Percentiles rank a stretch among this genome's conserved stretches.
These are phyloP conservation scores for Phlegmacium glaucopus DNA, from an alignment of 768 basidiomycete species.

Conservation along the genomic window DNA sequence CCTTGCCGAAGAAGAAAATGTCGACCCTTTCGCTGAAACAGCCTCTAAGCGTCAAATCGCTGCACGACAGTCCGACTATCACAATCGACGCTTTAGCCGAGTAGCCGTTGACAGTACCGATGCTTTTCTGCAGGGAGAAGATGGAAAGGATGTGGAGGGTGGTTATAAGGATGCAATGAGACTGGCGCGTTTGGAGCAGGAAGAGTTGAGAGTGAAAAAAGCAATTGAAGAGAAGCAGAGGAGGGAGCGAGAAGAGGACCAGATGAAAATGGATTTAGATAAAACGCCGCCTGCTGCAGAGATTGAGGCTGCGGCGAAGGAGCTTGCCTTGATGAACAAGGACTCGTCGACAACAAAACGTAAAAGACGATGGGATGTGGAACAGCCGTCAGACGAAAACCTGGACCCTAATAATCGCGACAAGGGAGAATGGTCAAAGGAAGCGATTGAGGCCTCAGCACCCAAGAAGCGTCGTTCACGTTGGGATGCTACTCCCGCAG, in stretches of 20 bases:
- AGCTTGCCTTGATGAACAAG: conserved; percentile 48
- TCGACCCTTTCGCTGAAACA: conserved; percentile 91
- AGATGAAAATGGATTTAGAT: conserved; percentile 85
- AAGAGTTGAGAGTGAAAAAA: conserved; percentile 79
- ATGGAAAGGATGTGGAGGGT: conserved; percentile 71
- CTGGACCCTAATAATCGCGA: conserved; percentile 57
- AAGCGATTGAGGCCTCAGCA: conserved; percentile 67
- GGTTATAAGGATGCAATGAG: conserved; percentile 98
- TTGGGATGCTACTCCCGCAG: conserved; percentile 93
- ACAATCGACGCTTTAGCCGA: conserved; percentile 86
- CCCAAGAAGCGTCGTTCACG: conserved; percentile 92
- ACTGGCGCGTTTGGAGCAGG: conserved; percentile 84
- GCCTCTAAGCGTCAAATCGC: conserved; percentile 93
- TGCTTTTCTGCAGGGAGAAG: conserved; percentile 66
- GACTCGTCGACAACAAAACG: conserved; percentile 54
- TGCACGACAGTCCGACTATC: conserved; percentile 91
- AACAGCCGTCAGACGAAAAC: conserved; percentile 61
- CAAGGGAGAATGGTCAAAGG: conserved; percentile 71
- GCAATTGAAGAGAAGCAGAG: conserved; percentile 90
- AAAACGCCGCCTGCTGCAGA: conserved; percentile 87
- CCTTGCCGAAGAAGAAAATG: conserved; percentile 89
- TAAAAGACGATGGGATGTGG: conserved; percentile 80
- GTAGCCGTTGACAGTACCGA: conserved; percentile 78
- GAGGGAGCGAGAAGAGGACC: conserved; percentile 66
- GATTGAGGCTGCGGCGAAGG: conserved; percentile 67